A percentile compares a stretch with the other conserved stretches of the same genome.
phyloP scores from a whole-genome alignment of 306 rosid genomes.

The Cyclanthera cordifolia region DNA sequence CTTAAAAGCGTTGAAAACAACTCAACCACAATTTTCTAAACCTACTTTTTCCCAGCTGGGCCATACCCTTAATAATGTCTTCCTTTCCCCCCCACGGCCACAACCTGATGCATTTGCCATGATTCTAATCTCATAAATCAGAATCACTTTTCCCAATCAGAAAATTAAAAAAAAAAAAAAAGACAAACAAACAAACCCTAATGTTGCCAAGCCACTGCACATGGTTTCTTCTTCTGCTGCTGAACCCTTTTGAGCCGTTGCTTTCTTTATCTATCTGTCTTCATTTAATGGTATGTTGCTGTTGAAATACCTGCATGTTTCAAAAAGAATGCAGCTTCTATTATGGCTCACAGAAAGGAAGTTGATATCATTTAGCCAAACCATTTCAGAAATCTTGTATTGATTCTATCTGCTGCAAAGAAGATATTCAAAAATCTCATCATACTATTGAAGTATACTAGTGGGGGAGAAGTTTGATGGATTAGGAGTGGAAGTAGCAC shows the following conservation, averaged over 20 bases:
- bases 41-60: background rate
- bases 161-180: too few species aligned
- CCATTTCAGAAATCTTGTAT: background rate
- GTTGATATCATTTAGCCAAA: background rate
- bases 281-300: slow-evolving; percentile 2
- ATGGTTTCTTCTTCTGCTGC: slow-evolving; percentile 3
- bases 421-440: background rate
- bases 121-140: slow-evolving; percentile 11
- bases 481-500: too few species aligned
- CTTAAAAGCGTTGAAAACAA: slow-evolving; percentile 3
- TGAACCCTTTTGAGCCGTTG: background rate
- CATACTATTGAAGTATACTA: too few species aligned
- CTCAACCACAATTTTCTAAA: too few species aligned
- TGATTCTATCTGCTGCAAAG: slow-evolving; percentile 4
- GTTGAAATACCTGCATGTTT: background rate
- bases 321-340: background rate
- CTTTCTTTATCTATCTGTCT: background rate
- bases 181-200: too few species aligned
- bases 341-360: background rate
- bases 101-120: slow-evolving; percentile 6
- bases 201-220: too few species aligned
- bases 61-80: background rate
- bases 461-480: too few species aligned
- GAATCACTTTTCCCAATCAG: slow-evolving; percentile 9
- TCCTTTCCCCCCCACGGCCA: slow-evolving; percentile 10